These are phyloP conservation scores for Candida gigantensis DNA, from an alignment of 1,139 yeast species.

Conservation along the genomic window DNA sequence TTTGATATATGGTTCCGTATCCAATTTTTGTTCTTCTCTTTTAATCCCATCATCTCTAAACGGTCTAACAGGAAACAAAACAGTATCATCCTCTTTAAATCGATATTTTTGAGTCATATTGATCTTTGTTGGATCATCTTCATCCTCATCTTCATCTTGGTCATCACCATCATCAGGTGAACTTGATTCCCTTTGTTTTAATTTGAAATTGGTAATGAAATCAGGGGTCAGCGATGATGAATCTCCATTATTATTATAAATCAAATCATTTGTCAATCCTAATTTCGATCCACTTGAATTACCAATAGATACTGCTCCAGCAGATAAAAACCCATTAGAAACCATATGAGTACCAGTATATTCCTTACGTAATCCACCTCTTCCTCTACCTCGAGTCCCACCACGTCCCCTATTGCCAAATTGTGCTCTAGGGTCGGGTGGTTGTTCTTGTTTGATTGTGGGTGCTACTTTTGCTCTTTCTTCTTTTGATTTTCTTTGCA, in stretches of 20 bases:
- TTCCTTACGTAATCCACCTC: constrained; percentile 45
- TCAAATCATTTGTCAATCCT: constrained; percentile 29
- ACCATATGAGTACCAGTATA: constrained; percentile 68
- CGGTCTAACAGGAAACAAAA: constrained; percentile 47
- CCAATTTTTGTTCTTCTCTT: constrained; percentile 3
- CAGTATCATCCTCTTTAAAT: constrained; percentile 49
- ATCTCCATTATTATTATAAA: constrained; percentile 22
- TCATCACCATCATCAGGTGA: constrained; percentile 24
- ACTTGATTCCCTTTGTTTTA: constrained; percentile 29
- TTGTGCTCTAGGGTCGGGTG: constrained; percentile 23
- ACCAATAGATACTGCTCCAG: constrained; percentile 58
- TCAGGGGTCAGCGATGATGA: constrained; percentile 35
- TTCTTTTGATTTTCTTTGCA: constrained; percentile 77
- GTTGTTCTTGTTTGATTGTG: constrained; percentile 39
- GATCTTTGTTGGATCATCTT: constrained; percentile 47
- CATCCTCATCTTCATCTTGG: constrained; percentile 37
- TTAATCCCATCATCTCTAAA: constrained; percentile 22
- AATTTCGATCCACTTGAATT: constrained; percentile 31
- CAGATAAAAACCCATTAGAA: constrained; percentile 69
- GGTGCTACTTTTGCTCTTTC: constrained; percentile 82
- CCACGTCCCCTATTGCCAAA: constrained; percentile 29
- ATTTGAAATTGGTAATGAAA: constrained; percentile 39
- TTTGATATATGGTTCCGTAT: constrained; percentile 13
- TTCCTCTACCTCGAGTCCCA: constrained; percentile 35
- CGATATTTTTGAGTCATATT: constrained; percentile 63